These are phyloP conservation scores for Phragmites australis DNA, from an alignment of 176 grass and related monocot genomes.

Conservation along the genomic window DNA sequence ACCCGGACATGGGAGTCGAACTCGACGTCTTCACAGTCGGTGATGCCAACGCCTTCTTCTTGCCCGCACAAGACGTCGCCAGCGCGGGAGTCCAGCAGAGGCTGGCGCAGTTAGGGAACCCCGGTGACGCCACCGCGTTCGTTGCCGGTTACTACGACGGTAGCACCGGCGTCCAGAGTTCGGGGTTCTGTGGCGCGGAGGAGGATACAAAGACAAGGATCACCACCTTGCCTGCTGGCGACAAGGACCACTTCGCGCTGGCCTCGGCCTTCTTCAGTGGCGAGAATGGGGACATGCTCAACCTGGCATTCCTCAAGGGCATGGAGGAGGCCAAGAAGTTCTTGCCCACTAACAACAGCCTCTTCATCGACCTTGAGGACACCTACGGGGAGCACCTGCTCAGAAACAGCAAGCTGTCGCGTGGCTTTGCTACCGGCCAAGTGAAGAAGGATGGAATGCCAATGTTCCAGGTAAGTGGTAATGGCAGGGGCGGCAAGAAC, in stretches of 20 bases:
- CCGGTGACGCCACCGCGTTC: background rate
- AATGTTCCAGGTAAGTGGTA: background rate
- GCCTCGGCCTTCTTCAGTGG: background rate
- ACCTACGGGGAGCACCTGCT: too few relatives aligned
- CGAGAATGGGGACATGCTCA: conserved; percentile 20
- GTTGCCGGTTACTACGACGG: background rate
- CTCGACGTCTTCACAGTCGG: background rate
- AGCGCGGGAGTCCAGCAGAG: background rate
- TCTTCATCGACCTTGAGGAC: background rate
- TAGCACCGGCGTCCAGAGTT: background rate
- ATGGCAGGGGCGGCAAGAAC: conserved; percentile 41
- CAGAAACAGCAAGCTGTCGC: background rate
- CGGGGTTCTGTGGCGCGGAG: background rate
- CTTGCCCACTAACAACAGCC: conserved; percentile 34
- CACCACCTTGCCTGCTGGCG: background rate
- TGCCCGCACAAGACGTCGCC: background rate
- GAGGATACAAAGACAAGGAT: background rate
- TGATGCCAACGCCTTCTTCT: background rate
- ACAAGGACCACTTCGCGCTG: background rate
- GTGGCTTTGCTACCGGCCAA: background rate
- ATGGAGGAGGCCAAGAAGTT: conserved; percentile 54
- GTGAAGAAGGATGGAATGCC: conserved; percentile 20
- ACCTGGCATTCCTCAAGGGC: conserved; percentile 44
- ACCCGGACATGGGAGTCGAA: background rate
- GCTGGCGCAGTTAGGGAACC: background rate